Percentiles rank a stretch among this genome's conserved stretches.
Evolutionary conservation across 2,329 filamentous ascomycete species (phyloP).

Genomic region (Penicillium sp.): DNA sequence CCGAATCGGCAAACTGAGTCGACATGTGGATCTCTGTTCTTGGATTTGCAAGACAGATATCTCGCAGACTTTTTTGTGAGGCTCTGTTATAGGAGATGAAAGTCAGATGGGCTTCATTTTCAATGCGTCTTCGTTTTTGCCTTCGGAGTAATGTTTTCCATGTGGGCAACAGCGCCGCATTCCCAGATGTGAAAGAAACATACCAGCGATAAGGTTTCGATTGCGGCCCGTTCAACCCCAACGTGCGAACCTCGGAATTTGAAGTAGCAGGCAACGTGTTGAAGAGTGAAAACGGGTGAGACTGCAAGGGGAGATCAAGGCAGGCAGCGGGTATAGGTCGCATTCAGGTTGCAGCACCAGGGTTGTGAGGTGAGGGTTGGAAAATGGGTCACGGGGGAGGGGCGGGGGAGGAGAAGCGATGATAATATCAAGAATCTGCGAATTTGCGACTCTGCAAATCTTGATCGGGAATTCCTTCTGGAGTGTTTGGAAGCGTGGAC

Average conservation of each 20-base stretch:
- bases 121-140: not conserved
- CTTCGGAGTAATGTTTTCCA: conserved; percentile 1
- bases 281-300: conserved; percentile 14
- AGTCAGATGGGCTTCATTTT: not conserved
- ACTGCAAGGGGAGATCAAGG: conserved; percentile 16
- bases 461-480: not conserved
- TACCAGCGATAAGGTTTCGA: conserved; percentile 30
- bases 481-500: not conserved
- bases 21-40: conserved; percentile 12
- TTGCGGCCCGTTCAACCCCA: conserved; percentile 29
- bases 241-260: conserved; percentile 20
- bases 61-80: not conserved
- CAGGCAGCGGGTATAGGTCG: conserved; percentile 7
- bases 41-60: not conserved
- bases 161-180: not conserved
- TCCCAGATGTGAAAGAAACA: conserved; percentile 3
- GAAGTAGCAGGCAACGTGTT: conserved; percentile 24
- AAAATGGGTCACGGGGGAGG: not conserved
- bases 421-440: not conserved
- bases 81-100: not conserved
- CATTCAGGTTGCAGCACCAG: conserved; percentile 15
- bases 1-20: conserved; percentile 12
- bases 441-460: not conserved
- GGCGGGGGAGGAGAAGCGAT: not conserved
- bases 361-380: not conserved